Percentiles rank a stretch among this genome's conserved stretches.
phyloP scores from a whole-genome alignment of 1,139 yeast species.

The Taphrina pruni region DNA sequence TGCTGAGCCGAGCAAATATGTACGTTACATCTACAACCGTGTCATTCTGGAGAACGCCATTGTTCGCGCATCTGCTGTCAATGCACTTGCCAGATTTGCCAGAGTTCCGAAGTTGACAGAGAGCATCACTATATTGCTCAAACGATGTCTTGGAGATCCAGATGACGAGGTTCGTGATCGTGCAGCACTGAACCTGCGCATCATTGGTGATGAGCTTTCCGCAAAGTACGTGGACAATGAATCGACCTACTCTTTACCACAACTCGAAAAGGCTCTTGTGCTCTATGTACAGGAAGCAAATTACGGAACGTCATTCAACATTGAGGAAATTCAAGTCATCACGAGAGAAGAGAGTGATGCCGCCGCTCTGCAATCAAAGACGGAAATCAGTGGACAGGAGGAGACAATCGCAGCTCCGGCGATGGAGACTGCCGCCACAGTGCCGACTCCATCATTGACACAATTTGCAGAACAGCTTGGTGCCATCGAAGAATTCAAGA shows the following conservation, averaged over 20 bases:
- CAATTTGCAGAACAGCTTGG: conserved; percentile 71
- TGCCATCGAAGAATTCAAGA: conserved; percentile 69
- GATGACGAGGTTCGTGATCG: conserved; percentile 99
- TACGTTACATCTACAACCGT: conserved; percentile 94
- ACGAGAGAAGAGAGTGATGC: conserved; percentile 70
- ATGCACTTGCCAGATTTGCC: conserved; percentile 90
- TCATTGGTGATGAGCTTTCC: conserved; percentile 62
- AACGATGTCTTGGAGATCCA: conserved; percentile 82
- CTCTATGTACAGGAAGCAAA: conserved; percentile 68
- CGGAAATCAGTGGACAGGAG: conserved; percentile 49
- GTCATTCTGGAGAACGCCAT: conserved; percentile 94
- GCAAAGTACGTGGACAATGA: conserved; percentile 60
- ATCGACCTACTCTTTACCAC: conserved; percentile 71
- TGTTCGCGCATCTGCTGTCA: conserved; percentile 93
- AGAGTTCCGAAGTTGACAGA: conserved; percentile 57
- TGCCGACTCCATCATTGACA: conserved; percentile 57
- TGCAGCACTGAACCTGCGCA: conserved; percentile 81
- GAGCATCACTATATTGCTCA: conserved; percentile 75
- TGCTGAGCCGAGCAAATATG: conserved; percentile 83
- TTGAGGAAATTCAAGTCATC: conserved; percentile 65
- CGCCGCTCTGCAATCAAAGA: conserved; percentile 64
- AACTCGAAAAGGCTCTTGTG: conserved; percentile 77
- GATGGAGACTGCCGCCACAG: conserved; percentile 44
- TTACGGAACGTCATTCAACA: conserved; percentile 74
- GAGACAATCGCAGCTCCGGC: conserved; percentile 42